Conservation (phyloP, 225 moss, liverwort and hornwort species). For the Lunularia cruciata region DNA sequence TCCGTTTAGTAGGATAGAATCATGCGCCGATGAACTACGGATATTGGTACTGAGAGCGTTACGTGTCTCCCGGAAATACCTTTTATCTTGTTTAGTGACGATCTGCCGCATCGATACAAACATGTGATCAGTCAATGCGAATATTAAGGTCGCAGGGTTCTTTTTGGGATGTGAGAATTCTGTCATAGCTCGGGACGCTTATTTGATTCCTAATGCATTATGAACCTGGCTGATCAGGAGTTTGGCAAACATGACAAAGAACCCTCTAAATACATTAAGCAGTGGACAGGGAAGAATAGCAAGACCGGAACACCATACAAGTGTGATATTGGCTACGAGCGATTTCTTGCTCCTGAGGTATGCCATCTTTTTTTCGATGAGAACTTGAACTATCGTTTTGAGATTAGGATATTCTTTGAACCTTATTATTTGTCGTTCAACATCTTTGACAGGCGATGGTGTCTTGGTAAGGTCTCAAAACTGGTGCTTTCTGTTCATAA, state of each 20-base stretch:
- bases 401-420: not conserved
- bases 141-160: not conserved
- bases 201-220: not conserved
- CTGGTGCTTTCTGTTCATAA: not conserved
- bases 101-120: too few relatives aligned
- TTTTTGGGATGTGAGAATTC: not conserved
- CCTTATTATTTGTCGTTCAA: not conserved
- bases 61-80: too few relatives aligned
- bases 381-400: not conserved
- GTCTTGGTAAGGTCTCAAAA: not conserved
- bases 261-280: slow-evolving; percentile 79
- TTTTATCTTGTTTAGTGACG: too few relatives aligned
- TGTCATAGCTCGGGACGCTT: not conserved
- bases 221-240: slow-evolving; percentile 51
- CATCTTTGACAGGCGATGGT: not conserved
- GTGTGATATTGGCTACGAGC: slow-evolving; percentile 85
- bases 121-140: too few relatives aligned
- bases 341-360: slow-evolving; percentile 92
- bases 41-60: too few relatives aligned
- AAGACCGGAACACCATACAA: slow-evolving; percentile 71
- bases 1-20: too few relatives aligned
- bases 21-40: too few relatives aligned
- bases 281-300: slow-evolving; percentile 67
- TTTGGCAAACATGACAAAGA: slow-evolving; percentile 92
- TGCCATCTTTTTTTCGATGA: not conserved